Percentiles rank a stretch among this genome's conserved stretches.
Conservation (phyloP, 768 basidiomycete genomes). For the Tulasnella sp. region DNA sequence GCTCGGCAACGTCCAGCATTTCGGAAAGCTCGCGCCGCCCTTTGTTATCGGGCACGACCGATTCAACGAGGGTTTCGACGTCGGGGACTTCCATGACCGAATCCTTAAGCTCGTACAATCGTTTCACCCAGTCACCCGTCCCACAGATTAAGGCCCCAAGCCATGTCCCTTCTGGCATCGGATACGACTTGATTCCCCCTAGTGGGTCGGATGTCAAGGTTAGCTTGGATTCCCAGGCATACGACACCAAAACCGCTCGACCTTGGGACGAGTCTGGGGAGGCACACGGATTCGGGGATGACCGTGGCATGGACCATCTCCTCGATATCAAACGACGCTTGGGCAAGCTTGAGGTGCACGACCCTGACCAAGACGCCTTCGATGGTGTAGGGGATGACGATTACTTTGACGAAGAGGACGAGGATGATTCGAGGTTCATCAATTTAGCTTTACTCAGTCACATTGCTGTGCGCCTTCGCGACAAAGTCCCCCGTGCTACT, state of each 20-base stretch:
- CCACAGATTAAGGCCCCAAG: not conserved
- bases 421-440: constrained; percentile 75
- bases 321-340: constrained; percentile 25
- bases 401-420: constrained; percentile 59
- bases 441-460: constrained; percentile 87
- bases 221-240: constrained; percentile 4
- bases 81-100: not conserved
- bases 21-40: constrained; percentile 15
- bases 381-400: constrained; percentile 29
- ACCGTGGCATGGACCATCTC: constrained; percentile 16
- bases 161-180: constrained; percentile 15
- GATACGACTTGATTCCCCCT: constrained; percentile 24
- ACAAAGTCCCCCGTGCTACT: constrained; percentile 82
- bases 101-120: constrained; percentile 2
- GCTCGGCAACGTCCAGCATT: constrained; percentile 16
- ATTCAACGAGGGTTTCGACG: constrained; percentile 13
- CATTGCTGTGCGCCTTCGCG: constrained; percentile 84
- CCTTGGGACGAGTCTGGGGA: constrained; percentile 11
- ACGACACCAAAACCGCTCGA: constrained; percentile 24
- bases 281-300: constrained; percentile 9
- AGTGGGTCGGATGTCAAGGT: constrained; percentile 30
- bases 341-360: constrained; percentile 28
- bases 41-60: not conserved
- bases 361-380: constrained; percentile 24
- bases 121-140: constrained; percentile 10